These are phyloP conservation scores for Stramenopiles sp. DNA, from an alignment of 352 stramenopile genomes.

Conservation along the genomic window DNA sequence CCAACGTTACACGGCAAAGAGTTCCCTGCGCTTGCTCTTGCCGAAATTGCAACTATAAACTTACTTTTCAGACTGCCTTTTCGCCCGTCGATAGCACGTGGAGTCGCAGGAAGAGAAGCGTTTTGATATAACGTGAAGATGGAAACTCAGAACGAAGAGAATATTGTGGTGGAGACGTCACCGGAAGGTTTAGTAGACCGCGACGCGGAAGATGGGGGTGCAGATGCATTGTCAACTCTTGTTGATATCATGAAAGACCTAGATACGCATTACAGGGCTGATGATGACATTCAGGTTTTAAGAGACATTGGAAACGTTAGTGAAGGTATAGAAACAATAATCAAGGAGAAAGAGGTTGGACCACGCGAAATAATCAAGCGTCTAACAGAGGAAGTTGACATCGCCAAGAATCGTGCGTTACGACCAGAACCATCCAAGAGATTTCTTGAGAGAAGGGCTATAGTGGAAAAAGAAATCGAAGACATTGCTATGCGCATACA, in stretches of 20 bases:
- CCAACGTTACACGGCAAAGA: too few relatives aligned
- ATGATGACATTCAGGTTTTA: slow-evolving; percentile 7
- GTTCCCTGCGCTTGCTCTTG: too few relatives aligned
- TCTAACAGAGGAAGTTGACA: neutral
- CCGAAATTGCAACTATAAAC: too few relatives aligned
- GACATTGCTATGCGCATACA: neutral
- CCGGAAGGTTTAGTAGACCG: neutral
- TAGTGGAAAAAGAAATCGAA: slow-evolving; percentile 9
- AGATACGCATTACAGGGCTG: neutral
- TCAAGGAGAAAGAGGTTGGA: slow-evolving; percentile 5
- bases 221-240: neutral
- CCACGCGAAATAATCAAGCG: neutral
- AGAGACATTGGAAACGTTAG: neutral
- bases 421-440: neutral
- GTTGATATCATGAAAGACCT: slow-evolving; percentile 12
- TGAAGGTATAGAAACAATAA: neutral
- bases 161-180: neutral
- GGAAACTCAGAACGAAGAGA: neutral
- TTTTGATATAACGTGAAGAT: too few relatives aligned
- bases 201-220: neutral
- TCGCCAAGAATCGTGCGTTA: neutral
- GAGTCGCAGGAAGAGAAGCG: too few relatives aligned
- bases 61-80: too few relatives aligned
- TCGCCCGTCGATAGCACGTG: too few relatives aligned
- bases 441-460: neutral